Evolutionary conservation across 140 eudicot species (phyloP).

Genomic region (Cichorium intybus): DNA sequence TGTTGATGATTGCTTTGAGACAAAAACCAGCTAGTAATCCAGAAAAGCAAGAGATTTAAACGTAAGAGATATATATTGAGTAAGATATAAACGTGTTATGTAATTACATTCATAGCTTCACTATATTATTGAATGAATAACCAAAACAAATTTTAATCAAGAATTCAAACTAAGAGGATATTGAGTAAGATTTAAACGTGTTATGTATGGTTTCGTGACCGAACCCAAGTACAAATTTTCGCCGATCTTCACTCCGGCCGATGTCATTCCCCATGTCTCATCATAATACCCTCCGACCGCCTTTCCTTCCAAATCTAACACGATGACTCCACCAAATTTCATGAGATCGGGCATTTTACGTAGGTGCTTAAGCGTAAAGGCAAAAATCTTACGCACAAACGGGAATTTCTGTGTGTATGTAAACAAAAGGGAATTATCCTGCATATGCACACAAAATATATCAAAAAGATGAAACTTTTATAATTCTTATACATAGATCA

Average conservation of each 20-base stretch:
- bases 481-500: not conserved
- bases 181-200: slow-evolving; percentile 40
- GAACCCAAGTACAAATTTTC: slow-evolving; percentile 47
- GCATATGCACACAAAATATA: not conserved
- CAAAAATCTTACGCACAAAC: slow-evolving; percentile 33
- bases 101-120: not conserved
- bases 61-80: no score
- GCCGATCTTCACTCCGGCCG: slow-evolving; percentile 42
- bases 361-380: slow-evolving; percentile 26
- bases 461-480: not conserved
- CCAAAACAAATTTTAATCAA: not conserved
- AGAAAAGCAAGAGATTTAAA: not conserved
- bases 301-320: slow-evolving; percentile 58
- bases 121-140: not conserved
- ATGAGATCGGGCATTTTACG: slow-evolving; percentile 20
- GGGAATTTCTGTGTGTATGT: slow-evolving; percentile 24
- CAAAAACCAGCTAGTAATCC: not conserved
- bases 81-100: no score
- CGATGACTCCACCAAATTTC: slow-evolving; percentile 43
- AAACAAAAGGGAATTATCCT: slow-evolving; percentile 17
- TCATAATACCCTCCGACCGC: slow-evolving; percentile 43
- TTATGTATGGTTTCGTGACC: slow-evolving; percentile 18
- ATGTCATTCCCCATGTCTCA: slow-evolving; percentile 13
- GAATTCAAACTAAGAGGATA: slow-evolving; percentile 17
- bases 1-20: no score